Conservation (phyloP, 208 protist genomes). For the Naegleria fowleri region DNA sequence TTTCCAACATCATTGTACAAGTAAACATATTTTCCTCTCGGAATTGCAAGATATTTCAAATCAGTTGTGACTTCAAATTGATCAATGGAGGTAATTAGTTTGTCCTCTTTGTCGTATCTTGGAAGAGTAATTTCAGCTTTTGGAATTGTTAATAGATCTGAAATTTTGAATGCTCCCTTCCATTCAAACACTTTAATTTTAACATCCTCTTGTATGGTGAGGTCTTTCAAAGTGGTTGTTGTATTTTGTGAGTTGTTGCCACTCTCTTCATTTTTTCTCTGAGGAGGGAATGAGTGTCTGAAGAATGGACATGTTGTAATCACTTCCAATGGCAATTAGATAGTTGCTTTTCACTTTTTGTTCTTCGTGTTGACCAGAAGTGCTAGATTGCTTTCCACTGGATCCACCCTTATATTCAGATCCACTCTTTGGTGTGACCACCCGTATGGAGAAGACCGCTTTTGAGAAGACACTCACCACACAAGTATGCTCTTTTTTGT, state of each 20-base stretch:
- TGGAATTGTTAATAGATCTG: not conserved
- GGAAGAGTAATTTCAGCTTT: not conserved
- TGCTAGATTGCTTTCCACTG: not conserved
- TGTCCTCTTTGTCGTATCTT: constrained; percentile 7
- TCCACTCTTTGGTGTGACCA: not conserved
- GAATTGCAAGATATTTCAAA: constrained; percentile 12
- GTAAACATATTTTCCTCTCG: not conserved
- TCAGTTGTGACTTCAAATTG: not conserved
- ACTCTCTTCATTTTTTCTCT: not conserved
- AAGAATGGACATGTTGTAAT: not conserved
- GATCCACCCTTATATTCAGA: not conserved
- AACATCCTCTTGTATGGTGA: not conserved
- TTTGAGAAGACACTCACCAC: not conserved
- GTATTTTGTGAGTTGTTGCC: not conserved
- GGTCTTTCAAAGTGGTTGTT: not conserved
- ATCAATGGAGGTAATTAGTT: not conserved
- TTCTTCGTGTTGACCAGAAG: not conserved
- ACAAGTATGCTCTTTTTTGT: not conserved
- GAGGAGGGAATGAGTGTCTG: not conserved
- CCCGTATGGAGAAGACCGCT: not conserved
- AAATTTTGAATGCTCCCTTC: not conserved
- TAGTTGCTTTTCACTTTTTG: not conserved
- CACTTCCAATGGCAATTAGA: not conserved
- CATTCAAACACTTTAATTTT: constrained; percentile 8
- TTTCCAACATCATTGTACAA: constrained; percentile 15